Evolutionary conservation across 2,329 filamentous ascomycete species (phyloP).

Genomic region (Exutisphaerella laricina): DNA sequence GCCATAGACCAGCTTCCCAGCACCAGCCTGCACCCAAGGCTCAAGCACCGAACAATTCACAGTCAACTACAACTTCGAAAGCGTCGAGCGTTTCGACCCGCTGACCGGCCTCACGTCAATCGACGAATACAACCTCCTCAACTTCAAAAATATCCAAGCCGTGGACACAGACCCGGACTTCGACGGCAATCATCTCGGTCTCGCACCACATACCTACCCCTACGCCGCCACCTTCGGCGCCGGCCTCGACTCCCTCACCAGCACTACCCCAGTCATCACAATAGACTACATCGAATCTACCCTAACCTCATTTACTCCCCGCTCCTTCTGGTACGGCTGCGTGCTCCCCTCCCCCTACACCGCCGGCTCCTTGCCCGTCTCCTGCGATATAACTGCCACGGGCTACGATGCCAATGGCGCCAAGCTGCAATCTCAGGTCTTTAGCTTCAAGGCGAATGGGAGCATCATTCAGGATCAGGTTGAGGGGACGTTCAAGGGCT

Average conservation of each 20-base stretch:
- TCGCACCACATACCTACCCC: slow-evolving; percentile 17
- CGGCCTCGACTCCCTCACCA: slow-evolving; percentile 8
- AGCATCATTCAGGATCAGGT: slow-evolving; percentile 16
- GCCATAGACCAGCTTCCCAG: slow-evolving; percentile 10
- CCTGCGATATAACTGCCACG: slow-evolving; percentile 16
- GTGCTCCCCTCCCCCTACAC: slow-evolving; percentile 16
- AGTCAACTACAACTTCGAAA: slow-evolving; percentile 18
- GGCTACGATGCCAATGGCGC: slow-evolving; percentile 7
- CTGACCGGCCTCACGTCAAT: slow-evolving; percentile 12
- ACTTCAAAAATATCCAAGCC: slow-evolving; percentile 15
- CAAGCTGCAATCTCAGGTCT: slow-evolving; percentile 10
- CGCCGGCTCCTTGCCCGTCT: slow-evolving; percentile 13
- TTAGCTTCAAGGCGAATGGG: slow-evolving; percentile 16
- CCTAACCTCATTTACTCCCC: slow-evolving; percentile 11
- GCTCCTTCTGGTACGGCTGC: slow-evolving; percentile 16
- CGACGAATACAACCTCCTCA: slow-evolving; percentile 18
- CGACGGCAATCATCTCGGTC: slow-evolving; percentile 18
- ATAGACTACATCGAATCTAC: slow-evolving; percentile 15
- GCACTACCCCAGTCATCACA: slow-evolving; percentile 11
- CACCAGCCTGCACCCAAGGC: slow-evolving; percentile 9
- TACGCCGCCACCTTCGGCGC: slow-evolving; percentile 16
- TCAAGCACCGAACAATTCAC: slow-evolving; percentile 10
- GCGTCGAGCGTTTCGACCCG: slow-evolving; percentile 11
- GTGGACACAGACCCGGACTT: slow-evolving; percentile 19
- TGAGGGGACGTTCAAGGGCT: slow-evolving; percentile 13